Conservation (phyloP, 2,329 filamentous ascomycete species). For the Alternaria ventricosa region DNA sequence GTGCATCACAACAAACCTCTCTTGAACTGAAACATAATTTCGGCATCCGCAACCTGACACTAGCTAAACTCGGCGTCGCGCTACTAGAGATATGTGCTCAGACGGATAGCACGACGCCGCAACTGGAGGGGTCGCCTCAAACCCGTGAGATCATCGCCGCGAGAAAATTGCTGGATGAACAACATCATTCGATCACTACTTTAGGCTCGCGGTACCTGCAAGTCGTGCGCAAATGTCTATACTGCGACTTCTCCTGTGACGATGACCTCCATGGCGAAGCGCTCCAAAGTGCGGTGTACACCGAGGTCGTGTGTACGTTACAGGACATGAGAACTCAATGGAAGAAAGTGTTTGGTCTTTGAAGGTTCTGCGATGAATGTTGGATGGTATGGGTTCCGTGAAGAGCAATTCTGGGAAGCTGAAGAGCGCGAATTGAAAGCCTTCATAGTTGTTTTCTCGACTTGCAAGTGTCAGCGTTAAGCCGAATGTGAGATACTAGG, state of each 20-base stretch:
- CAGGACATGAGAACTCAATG: background rate
- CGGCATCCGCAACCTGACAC: background rate
- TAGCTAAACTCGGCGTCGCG: background rate
- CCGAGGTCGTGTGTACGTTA: background rate
- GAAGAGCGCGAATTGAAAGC: too few species aligned
- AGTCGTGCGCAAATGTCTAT: background rate
- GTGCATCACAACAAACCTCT: accelerated
- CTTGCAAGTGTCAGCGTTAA: too few species aligned
- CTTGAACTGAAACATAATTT: background rate
- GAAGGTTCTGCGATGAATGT: background rate
- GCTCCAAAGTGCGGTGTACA: background rate
- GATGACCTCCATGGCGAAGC: background rate
- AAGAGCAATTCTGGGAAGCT: too few species aligned
- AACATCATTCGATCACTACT: background rate
- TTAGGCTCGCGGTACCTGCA: too few species aligned
- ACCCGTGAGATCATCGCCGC: background rate
- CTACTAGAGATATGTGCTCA: background rate
- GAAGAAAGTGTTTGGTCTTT: background rate
- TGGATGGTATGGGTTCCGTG: too few species aligned
- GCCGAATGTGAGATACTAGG: too few species aligned
- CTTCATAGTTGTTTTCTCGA: too few species aligned
- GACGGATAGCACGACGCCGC: background rate
- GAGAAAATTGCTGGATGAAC: background rate
- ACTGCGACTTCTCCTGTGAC: background rate
- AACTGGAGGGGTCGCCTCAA: background rate